Evolutionary conservation across 352 stramenopile genomes (phyloP).

Genomic region (Phytopythium ostracodes): DNA sequence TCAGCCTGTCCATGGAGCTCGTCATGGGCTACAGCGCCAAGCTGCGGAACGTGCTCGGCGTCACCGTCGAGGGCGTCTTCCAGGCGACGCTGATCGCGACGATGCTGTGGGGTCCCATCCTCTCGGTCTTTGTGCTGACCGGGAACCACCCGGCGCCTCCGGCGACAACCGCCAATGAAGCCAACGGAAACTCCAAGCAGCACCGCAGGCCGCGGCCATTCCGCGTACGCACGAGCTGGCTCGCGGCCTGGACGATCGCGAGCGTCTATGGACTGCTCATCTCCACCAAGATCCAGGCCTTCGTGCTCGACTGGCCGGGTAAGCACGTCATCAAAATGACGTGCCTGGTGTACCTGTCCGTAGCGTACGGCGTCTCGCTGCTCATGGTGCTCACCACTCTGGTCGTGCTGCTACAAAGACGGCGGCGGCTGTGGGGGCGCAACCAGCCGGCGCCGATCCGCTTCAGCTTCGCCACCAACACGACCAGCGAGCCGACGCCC

Average conservation of each 20-base stretch:
- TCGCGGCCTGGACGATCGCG: slow-evolving; percentile 39
- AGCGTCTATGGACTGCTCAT: slow-evolving; percentile 31
- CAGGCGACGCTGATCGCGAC: slow-evolving; percentile 36
- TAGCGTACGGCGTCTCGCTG: slow-evolving; percentile 28
- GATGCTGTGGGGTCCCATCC: slow-evolving; percentile 44
- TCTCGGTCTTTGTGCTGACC: slow-evolving; percentile 40
- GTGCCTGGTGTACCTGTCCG: slow-evolving; percentile 25
- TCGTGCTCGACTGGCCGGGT: slow-evolving; percentile 16
- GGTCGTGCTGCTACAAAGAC: slow-evolving; percentile 25
- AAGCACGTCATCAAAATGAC: slow-evolving; percentile 4
- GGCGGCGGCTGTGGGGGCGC: slow-evolving; percentile 1
- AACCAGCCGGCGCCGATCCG: neutral
- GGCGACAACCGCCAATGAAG: neutral
- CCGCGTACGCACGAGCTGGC: slow-evolving; percentile 41
- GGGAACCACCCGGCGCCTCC: neutral
- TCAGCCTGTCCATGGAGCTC: slow-evolving; percentile 53
- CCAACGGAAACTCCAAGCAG: neutral
- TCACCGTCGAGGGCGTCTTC: slow-evolving; percentile 34
- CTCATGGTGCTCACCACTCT: slow-evolving; percentile 28
- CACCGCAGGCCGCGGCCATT: slow-evolving; percentile 14
- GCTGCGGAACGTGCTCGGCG: slow-evolving; percentile 32
- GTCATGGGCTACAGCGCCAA: slow-evolving; percentile 36
- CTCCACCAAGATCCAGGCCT: slow-evolving; percentile 29
- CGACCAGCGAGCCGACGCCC: slow-evolving; percentile 8
- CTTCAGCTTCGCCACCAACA: slow-evolving; percentile 4